Evolutionary conservation across 805 yeast genomes (phyloP).

Genomic region (Teunomyces atbi): DNA sequence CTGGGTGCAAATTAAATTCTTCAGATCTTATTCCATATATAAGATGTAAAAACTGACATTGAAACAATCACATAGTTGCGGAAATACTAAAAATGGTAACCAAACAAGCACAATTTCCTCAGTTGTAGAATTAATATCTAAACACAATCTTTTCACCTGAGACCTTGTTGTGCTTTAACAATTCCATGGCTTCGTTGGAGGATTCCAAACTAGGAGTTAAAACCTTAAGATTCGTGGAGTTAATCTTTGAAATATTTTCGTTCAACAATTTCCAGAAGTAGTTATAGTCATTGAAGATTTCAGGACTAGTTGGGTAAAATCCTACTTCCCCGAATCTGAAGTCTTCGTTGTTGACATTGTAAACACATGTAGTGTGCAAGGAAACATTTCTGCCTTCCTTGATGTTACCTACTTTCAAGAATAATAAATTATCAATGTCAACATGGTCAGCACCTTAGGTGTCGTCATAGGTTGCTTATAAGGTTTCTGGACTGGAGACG

Average conservation of each 20-base stretch:
- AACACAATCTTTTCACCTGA: slow-evolving; percentile 46
- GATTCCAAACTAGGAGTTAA: slow-evolving; percentile 25
- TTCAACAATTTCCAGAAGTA: slow-evolving; percentile 27
- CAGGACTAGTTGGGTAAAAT: slow-evolving; percentile 1
- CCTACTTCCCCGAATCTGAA: neutral
- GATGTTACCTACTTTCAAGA: neutral
- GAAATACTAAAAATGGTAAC: no score
- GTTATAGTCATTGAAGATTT: slow-evolving; percentile 8
- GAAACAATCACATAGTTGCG: no score
- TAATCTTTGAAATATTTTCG: slow-evolving; percentile 12
- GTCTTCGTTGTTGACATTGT: slow-evolving; percentile 6
- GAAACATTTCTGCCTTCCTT: slow-evolving; percentile 6
- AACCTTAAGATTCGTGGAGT: slow-evolving; percentile 21
- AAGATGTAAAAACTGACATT: no score
- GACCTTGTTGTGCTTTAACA: slow-evolving; percentile 38
- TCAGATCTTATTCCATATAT: no score
- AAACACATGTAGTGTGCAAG: slow-evolving; percentile 6
- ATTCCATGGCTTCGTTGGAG: slow-evolving; percentile 34
- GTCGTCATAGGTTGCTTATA: slow-evolving; percentile 27
- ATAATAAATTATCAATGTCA: slow-evolving; percentile 7
- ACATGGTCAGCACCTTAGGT: slow-evolving; percentile 22
- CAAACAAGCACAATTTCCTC: no score
- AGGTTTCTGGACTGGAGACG: slow-evolving; percentile 18
- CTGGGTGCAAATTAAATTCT: no score
- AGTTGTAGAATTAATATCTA: slow-evolving; percentile 11